Percentiles rank a stretch among this genome's conserved stretches.
phyloP scores from a whole-genome alignment of 805 yeast genomes.

The Candida patagonica region DNA sequence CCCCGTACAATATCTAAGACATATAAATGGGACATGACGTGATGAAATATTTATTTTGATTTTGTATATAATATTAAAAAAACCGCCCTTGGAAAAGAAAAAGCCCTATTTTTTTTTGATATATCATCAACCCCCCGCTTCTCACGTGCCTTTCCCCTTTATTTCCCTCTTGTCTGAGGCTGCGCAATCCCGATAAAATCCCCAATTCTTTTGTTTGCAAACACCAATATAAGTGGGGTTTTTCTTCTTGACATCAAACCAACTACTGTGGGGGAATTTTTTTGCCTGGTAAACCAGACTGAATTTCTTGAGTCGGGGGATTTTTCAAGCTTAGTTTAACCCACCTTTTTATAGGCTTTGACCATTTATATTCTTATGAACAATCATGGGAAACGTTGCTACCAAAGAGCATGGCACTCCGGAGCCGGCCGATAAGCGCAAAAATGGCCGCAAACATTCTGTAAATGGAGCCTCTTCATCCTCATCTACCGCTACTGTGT shows the following conservation, averaged over 20 bases:
- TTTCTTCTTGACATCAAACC: neutral
- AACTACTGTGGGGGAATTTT: neutral
- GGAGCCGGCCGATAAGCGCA: neutral
- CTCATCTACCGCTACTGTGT: neutral
- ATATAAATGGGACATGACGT: too few relatives aligned
- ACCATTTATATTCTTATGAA: neutral
- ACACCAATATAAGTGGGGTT: neutral
- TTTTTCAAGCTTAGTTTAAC: neutral
- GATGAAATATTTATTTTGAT: too few relatives aligned
- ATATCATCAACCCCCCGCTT: too few relatives aligned
- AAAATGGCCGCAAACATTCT: neutral
- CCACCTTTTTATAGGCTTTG: neutral
- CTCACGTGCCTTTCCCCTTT: too few relatives aligned
- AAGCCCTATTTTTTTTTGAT: too few relatives aligned
- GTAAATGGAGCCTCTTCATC: neutral
- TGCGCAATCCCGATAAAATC: too few relatives aligned
- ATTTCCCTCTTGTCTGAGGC: too few relatives aligned
- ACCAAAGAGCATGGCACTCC: slow-evolving; percentile 9
- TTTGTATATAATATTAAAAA: too few relatives aligned
- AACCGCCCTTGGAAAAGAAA: too few relatives aligned
- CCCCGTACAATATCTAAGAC: too few relatives aligned
- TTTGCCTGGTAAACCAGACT: neutral
- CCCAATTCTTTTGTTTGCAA: too few relatives aligned
- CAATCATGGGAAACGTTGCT: slow-evolving; percentile 16
- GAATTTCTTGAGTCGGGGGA: too few relatives aligned